phyloP scores from a whole-genome alignment of 306 rosid genomes.

The Sicyos edulis region DNA sequence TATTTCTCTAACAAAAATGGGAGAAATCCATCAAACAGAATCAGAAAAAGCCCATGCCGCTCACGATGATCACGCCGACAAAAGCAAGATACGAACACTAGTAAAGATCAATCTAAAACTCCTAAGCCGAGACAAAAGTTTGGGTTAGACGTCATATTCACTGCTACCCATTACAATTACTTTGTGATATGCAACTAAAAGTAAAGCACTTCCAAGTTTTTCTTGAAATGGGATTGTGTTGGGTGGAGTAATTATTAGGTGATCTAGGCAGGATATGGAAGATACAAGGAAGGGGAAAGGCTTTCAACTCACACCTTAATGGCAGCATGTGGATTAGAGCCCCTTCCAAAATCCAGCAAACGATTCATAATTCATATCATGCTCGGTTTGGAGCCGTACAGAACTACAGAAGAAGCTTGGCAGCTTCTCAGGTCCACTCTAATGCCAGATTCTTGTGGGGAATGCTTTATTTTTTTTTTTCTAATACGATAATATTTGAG shows the following conservation, averaged over 20 bases:
- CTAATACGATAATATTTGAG: too few species aligned
- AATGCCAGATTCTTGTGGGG: slow-evolving; percentile 51
- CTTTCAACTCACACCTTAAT: slow-evolving; percentile 58
- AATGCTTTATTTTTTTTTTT: slow-evolving; percentile 26
- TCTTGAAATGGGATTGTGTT: not conserved
- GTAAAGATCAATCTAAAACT: slow-evolving; percentile 68
- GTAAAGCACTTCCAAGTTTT: not conserved
- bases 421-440: slow-evolving; percentile 33
- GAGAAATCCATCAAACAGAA: slow-evolving; percentile 14
- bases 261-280: slow-evolving; percentile 36
- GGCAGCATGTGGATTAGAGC: slow-evolving; percentile 55
- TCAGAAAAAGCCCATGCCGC: slow-evolving; percentile 11
- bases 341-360: slow-evolving; percentile 27
- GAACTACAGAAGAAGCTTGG: slow-evolving; percentile 5
- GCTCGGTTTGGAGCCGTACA: slow-evolving; percentile 40
- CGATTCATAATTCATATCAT: slow-evolving; percentile 18
- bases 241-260: not conserved
- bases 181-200: not conserved
- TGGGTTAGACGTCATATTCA: slow-evolving; percentile 37
- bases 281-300: slow-evolving; percentile 65
- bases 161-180: not conserved
- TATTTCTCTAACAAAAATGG: slow-evolving; percentile 23
- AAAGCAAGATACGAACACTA: slow-evolving; percentile 59
- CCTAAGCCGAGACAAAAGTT: slow-evolving; percentile 38
- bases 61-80: slow-evolving; percentile 23